phyloP scores from a whole-genome alignment of 2,329 filamentous ascomycete genomes.

The Ascochyta pisi region DNA sequence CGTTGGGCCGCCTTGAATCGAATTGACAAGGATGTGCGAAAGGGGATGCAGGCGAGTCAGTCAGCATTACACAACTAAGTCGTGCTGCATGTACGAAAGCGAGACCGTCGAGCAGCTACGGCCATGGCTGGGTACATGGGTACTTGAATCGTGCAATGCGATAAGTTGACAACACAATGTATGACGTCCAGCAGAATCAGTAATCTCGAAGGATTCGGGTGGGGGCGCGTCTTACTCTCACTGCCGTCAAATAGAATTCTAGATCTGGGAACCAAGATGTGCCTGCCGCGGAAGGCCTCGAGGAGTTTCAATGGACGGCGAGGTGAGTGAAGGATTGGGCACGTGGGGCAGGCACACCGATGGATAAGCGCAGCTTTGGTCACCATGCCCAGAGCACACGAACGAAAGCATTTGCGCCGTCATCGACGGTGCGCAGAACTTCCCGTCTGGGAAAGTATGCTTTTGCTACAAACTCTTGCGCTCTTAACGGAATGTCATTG shows the following conservation, averaged over 20 bases:
- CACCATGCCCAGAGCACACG: neutral
- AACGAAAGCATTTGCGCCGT: neutral
- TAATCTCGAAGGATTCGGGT: constrained; percentile 4
- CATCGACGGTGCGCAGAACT: neutral
- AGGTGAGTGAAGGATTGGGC: neutral
- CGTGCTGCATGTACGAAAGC: neutral
- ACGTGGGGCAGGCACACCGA: neutral
- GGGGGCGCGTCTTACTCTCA: constrained; percentile 7
- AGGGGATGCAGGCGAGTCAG: constrained; percentile 9
- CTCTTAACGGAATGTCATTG: neutral
- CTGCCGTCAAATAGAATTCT: neutral
- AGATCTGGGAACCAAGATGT: neutral
- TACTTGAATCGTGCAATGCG: constrained; percentile 1
- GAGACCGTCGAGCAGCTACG: neutral
- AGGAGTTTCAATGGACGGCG: constrained; percentile 9
- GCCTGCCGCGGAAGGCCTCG: neutral
- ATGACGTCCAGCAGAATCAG: constrained; percentile 5
- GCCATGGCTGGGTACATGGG: constrained; percentile 5
- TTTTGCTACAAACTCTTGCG: neutral
- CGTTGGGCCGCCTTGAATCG: constrained; percentile 10
- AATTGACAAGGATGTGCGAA: constrained; percentile 1
- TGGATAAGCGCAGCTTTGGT: neutral
- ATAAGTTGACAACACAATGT: neutral
- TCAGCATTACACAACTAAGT: constrained; percentile 2
- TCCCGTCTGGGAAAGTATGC: neutral